These are phyloP conservation scores for Penicillium oxalicum DNA, from an alignment of 2,329 filamentous ascomycete species.

Conservation along the genomic window DNA sequence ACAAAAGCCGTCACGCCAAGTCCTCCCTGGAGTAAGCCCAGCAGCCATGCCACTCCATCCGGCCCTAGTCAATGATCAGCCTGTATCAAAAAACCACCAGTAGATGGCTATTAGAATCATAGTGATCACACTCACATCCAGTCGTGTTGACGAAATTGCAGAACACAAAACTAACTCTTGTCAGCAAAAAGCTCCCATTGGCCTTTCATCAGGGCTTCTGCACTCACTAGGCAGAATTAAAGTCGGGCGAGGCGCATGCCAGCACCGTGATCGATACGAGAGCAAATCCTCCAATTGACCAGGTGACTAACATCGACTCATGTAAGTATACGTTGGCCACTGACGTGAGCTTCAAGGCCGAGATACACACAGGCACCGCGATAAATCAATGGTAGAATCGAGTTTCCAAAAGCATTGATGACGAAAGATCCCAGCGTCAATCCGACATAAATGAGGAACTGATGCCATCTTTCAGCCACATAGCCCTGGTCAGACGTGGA, in stretches of 20 bases:
- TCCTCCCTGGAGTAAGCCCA: conserved; percentile 44
- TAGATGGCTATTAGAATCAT: neutral
- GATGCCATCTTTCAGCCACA: conserved; percentile 57
- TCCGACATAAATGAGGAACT: conserved; percentile 65
- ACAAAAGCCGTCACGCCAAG: conserved; percentile 49
- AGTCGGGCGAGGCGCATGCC: conserved; percentile 59
- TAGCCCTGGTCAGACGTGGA: conserved; percentile 36
- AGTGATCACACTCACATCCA: conserved; percentile 45
- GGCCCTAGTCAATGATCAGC: conserved; percentile 40
- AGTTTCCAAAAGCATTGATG: conserved; percentile 61
- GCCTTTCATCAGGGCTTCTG: too few relatives aligned
- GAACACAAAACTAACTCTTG: conserved; percentile 45
- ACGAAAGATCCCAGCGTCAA: conserved; percentile 56
- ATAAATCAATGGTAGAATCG: conserved; percentile 58
- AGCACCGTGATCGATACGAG: conserved; percentile 65
- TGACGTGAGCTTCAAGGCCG: neutral
- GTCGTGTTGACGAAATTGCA: conserved; percentile 61
- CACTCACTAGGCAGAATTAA: conserved; percentile 53
- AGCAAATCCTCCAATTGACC: conserved; percentile 62
- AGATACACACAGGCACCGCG: conserved; percentile 51
- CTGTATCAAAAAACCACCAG: neutral
- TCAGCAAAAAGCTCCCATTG: neutral
- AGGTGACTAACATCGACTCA: conserved; percentile 44
- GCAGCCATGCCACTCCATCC: conserved; percentile 50
- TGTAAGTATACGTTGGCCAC: conserved; percentile 2